A percentile compares a stretch with the other conserved stretches of the same genome.
These are phyloP conservation scores for Pythium aquatile DNA, from an alignment of 352 stramenopile genomes.

Conservation along the genomic window DNA sequence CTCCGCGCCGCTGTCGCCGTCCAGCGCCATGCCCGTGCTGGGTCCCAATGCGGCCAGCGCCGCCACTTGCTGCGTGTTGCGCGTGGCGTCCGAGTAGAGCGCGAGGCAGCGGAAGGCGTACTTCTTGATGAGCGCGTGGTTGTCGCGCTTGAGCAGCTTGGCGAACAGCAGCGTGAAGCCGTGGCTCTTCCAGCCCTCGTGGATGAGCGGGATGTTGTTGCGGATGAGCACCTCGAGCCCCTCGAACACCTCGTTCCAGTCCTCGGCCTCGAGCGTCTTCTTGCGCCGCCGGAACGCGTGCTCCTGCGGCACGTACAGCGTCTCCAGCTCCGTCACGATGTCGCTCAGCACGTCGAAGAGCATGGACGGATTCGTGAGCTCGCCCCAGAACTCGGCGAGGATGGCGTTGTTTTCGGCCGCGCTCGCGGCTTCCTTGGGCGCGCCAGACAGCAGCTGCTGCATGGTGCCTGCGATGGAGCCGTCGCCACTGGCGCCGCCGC, in stretches of 20 bases:
- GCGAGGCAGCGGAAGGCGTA: constrained; percentile 86
- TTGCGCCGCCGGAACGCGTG: constrained; percentile 81
- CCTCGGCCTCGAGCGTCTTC: constrained; percentile 79
- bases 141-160: constrained; percentile 83
- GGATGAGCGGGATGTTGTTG: constrained; percentile 61
- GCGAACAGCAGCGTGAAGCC: constrained; percentile 80
- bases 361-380: constrained; percentile 60
- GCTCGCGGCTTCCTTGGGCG: constrained; percentile 45
- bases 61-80: constrained; percentile 66
- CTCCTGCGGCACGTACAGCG: constrained; percentile 78
- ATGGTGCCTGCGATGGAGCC: constrained; percentile 71
- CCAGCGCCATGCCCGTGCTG: constrained; percentile 29
- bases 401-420: constrained; percentile 43
- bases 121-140: constrained; percentile 89
- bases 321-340: constrained; percentile 82
- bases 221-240: constrained; percentile 79
- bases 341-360: constrained; percentile 81
- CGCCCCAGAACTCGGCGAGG: constrained; percentile 75
- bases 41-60: constrained; percentile 21
- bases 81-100: constrained; percentile 77
- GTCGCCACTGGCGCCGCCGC: constrained; percentile 31
- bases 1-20: constrained; percentile 49
- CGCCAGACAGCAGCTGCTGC: constrained; percentile 54
- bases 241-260: constrained; percentile 90
- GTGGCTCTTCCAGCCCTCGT: constrained; percentile 82